Percentiles rank a stretch among this genome's conserved stretches.
These are phyloP conservation scores for Sesbania bispinosa DNA, from an alignment of 306 rosid genomes.

Conservation along the genomic window DNA sequence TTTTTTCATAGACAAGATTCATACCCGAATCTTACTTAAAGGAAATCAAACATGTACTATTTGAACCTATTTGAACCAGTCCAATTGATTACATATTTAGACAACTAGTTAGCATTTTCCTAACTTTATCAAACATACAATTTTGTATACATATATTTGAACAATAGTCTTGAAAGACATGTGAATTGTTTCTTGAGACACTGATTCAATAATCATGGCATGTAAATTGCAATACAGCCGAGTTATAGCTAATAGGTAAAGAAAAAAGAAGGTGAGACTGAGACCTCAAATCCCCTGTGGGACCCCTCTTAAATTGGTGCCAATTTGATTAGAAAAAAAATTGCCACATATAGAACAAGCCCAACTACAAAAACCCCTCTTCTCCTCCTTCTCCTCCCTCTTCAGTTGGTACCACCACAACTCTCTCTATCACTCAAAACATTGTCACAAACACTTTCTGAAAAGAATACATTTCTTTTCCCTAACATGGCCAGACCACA, in stretches of 20 bases:
- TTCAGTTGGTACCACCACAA: conserved; percentile 14
- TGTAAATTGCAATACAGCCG: conserved; percentile 38
- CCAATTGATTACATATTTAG: too few relatives aligned
- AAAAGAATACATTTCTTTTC: conserved; percentile 30
- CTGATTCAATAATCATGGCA: conserved; percentile 28
- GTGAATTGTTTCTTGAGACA: conserved; percentile 39
- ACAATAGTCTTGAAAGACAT: conserved; percentile 24
- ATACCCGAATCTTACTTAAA: too few relatives aligned
- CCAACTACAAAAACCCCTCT: conserved; percentile 59
- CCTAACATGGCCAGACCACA: conserved; percentile 82
- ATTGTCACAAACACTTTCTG: conserved; percentile 40
- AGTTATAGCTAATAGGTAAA: conserved; percentile 34
- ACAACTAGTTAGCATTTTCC: too few relatives aligned
- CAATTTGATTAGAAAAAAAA: conserved; percentile 33
- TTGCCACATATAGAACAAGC: conserved; percentile 17
- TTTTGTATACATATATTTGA: neutral
- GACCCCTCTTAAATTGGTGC: conserved; percentile 53
- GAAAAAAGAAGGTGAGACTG: conserved; percentile 23
- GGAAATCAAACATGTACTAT: too few relatives aligned
- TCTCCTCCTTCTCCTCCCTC: conserved; percentile 24
- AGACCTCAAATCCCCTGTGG: conserved; percentile 38
- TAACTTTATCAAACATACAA: neutral
- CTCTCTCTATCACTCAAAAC: conserved; percentile 16
- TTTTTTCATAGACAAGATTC: too few relatives aligned
- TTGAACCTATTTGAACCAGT: too few relatives aligned